Evolutionary conservation across 139 green algal species (phyloP).

Genomic region (Pseudopediastrum boryanum): DNA sequence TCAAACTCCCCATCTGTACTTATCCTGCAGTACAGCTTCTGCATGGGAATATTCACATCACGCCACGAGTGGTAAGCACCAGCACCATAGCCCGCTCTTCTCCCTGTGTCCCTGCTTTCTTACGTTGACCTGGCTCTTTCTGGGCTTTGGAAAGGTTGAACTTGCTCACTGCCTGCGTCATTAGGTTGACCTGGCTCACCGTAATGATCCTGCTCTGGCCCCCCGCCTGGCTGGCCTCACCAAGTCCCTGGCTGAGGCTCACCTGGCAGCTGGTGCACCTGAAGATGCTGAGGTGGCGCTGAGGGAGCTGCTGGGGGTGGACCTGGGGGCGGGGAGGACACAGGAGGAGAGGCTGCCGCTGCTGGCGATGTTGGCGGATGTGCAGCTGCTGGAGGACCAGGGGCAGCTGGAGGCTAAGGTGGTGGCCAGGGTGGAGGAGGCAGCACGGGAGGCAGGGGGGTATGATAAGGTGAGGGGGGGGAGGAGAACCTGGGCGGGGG

Average conservation of each 20-base stretch:
- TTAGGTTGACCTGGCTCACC: conserved; percentile 35
- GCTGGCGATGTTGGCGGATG: conserved; percentile 64
- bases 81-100: too few relatives aligned
- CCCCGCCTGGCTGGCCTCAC: conserved; percentile 15
- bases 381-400: conserved; percentile 44
- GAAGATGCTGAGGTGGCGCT: conserved; percentile 51
- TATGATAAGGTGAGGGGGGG: conserved; percentile 19
- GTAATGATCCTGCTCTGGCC: conserved; percentile 4
- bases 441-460: not conserved
- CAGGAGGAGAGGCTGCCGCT: conserved; percentile 36
- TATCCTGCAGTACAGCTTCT: too few relatives aligned
- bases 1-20: too few relatives aligned
- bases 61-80: too few relatives aligned
- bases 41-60: too few relatives aligned
- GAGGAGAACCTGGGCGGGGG: too few relatives aligned
- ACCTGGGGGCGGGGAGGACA: too few relatives aligned
- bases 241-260: conserved; percentile 29
- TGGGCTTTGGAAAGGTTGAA: too few relatives aligned
- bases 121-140: too few relatives aligned
- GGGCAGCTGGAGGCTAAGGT: conserved; percentile 34
- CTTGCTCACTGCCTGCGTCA: too few relatives aligned
- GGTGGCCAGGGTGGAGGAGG: conserved; percentile 7
- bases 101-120: too few relatives aligned
- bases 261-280: conserved; percentile 33
- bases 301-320: conserved; percentile 42